Percentiles rank a stretch among this genome's conserved stretches.
phyloP scores from a whole-genome alignment of 1,284 basidiomycete species.

The Schizopora paradoxa region DNA sequence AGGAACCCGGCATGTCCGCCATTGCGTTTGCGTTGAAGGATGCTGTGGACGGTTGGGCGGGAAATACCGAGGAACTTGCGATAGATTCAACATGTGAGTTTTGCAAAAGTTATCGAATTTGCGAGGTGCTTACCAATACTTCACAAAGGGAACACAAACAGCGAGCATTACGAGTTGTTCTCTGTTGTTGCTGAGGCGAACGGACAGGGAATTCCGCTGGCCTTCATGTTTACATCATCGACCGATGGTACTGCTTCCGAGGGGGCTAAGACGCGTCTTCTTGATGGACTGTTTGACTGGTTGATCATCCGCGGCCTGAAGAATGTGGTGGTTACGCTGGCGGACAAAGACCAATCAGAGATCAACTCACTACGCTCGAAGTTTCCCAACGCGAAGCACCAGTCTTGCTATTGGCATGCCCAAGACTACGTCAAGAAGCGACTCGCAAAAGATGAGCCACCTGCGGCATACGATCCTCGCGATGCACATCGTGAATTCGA shows the following conservation, averaged over 20 bases:
- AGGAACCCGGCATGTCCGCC: not conserved
- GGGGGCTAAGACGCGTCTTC: slow-evolving; percentile 13
- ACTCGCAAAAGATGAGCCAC: slow-evolving; percentile 10
- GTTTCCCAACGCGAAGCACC: slow-evolving; percentile 14
- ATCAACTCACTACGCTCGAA: slow-evolving; percentile 13
- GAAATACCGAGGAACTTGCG: not conserved
- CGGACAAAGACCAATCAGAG: slow-evolving; percentile 17
- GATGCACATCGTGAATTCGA: slow-evolving; percentile 11
- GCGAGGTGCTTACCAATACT: not conserved
- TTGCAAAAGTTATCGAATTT: not conserved
- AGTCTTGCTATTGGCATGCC: slow-evolving; percentile 18
- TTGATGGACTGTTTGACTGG: slow-evolving; percentile 7
- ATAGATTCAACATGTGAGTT: not conserved
- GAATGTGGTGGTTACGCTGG: slow-evolving; percentile 15
- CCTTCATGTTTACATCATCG: slow-evolving; percentile 14
- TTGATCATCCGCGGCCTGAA: slow-evolving; percentile 6
- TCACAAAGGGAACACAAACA: slow-evolving; percentile 6
- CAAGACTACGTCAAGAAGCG: slow-evolving; percentile 13
- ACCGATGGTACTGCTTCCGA: not conserved
- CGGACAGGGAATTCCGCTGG: slow-evolving; percentile 12
- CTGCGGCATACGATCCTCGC: slow-evolving; percentile 15
- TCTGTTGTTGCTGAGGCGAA: slow-evolving; percentile 16
- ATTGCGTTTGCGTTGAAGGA: not conserved
- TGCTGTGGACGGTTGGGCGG: not conserved
- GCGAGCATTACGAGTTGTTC: slow-evolving; percentile 15